phyloP scores from a whole-genome alignment of 2,329 filamentous ascomycete species.

The Pestalotiopsis sp. region DNA sequence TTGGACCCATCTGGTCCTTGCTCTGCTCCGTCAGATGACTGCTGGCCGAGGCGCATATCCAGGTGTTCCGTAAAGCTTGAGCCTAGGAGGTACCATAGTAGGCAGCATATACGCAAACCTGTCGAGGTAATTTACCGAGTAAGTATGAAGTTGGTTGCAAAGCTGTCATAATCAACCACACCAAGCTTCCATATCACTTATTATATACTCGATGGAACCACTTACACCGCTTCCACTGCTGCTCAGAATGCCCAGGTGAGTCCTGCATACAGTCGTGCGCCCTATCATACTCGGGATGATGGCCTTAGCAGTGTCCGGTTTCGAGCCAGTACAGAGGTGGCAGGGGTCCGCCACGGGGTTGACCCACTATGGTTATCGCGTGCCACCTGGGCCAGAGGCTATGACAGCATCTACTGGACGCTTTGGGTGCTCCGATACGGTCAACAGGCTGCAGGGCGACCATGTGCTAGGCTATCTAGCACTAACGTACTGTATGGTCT shows the following conservation, averaged over 20 bases:
- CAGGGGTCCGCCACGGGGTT: background rate
- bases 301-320: background rate
- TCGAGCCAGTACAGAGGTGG: background rate
- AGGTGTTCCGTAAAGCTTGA: too few relatives aligned
- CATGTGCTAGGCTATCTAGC: background rate
- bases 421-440: background rate
- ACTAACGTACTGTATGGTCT: background rate
- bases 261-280: background rate
- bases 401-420: background rate
- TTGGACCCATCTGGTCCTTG: background rate
- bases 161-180: background rate
- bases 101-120: too few relatives aligned
- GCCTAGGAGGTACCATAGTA: too few relatives aligned
- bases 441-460: background rate
- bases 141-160: background rate
- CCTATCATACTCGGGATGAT: background rate
- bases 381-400: background rate
- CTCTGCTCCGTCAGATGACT: background rate
- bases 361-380: background rate
- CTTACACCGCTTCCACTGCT: background rate
- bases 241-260: background rate
- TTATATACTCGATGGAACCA: background rate
- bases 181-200: background rate
- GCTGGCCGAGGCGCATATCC: background rate
- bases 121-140: too few relatives aligned